Conservation (phyloP, 179 eudicot genomes). For the Camellia oleifera region DNA sequence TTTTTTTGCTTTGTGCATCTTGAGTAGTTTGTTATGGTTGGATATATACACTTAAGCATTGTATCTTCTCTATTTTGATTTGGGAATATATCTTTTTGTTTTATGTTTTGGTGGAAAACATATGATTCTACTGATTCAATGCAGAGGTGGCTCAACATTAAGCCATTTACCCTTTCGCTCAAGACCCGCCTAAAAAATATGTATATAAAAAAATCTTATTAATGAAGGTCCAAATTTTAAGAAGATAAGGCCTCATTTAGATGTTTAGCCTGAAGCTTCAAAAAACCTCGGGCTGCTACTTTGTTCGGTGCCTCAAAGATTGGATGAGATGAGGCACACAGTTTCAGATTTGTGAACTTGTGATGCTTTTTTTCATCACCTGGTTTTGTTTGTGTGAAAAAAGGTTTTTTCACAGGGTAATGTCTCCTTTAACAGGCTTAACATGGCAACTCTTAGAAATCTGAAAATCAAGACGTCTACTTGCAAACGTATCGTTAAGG, state of each 20-base stretch:
- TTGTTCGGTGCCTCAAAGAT: no score
- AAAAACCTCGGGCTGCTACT: no score
- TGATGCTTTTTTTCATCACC: neutral
- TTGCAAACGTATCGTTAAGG: constrained; percentile 80
- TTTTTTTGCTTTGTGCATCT: neutral
- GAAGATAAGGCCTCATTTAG: no score
- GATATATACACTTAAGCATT: neutral
- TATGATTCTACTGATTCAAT: neutral
- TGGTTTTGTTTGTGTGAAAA: neutral
- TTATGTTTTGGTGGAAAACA: neutral
- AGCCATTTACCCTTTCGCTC: no score
- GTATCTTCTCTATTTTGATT: neutral
- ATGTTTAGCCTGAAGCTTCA: no score
- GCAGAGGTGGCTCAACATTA: no score
- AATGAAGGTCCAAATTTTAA: no score
- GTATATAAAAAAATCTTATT: no score
- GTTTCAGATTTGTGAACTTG: neutral
- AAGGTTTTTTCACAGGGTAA: neutral
- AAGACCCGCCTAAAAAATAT: no score
- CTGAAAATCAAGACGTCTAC: constrained; percentile 90
- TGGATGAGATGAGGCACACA: no score
- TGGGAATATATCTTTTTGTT: neutral
- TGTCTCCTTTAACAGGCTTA: constrained; percentile 11
- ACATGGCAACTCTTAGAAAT: constrained; percentile 74
- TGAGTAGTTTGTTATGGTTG: neutral